These are phyloP conservation scores for Lipomyces mesembrius DNA, from an alignment of 805 yeast species.

Conservation along the genomic window DNA sequence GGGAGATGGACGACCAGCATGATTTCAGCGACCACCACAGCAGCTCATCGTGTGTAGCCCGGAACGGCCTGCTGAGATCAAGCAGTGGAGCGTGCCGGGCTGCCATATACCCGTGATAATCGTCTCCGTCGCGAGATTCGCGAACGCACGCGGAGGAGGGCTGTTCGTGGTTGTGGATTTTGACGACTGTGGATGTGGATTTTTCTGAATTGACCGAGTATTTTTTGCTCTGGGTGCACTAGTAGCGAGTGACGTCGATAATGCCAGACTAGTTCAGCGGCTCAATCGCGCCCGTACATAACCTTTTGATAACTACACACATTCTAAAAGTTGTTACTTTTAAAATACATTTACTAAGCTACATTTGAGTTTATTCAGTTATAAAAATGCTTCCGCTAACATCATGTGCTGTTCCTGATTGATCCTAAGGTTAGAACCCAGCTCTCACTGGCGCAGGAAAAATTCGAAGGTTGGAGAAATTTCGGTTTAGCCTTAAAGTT, in stretches of 20 bases:
- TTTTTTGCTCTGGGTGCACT: background rate
- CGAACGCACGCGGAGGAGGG: background rate
- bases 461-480: background rate
- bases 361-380: background rate
- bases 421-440: too few relatives aligned
- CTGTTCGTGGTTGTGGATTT: background rate
- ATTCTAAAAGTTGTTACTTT: too few relatives aligned
- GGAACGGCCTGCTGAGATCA: conserved; percentile 22
- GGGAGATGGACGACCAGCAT: conserved; percentile 29
- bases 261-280: too few relatives aligned
- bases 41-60: conserved; percentile 24
- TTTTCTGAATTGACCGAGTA: background rate
- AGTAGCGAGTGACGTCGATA: too few relatives aligned
- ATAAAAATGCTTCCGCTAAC: background rate
- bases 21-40: conserved; percentile 29
- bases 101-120: conserved; percentile 4
- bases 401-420: background rate
- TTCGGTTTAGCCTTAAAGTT: background rate
- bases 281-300: too few relatives aligned
- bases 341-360: background rate
- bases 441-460: background rate
- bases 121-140: background rate
- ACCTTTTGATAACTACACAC: background rate
- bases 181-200: background rate
- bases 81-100: conserved; percentile 8